These are phyloP conservation scores for Pelargonium myrrhifolium DNA, from an alignment of 441 rosid genomes.

Conservation along the genomic window DNA sequence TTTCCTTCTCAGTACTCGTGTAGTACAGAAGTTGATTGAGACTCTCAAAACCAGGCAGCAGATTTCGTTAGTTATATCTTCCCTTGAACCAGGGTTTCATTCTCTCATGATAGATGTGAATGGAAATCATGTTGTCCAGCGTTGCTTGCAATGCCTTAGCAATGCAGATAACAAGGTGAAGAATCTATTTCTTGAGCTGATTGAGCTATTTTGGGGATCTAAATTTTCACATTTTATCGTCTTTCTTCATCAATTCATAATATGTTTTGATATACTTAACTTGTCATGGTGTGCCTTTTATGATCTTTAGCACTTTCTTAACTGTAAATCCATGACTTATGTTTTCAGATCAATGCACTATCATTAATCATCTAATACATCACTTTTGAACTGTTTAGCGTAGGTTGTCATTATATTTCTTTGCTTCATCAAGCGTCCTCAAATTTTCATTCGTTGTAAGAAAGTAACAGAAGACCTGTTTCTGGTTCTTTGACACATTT, in stretches of 20 bases:
- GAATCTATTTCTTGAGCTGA: not conserved
- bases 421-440: not conserved
- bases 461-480: not conserved
- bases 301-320: not conserved
- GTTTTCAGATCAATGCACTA: not conserved
- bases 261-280: not conserved
- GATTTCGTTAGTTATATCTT: constrained; percentile 32
- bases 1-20: constrained; percentile 39
- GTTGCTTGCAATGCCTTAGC: constrained; percentile 42
- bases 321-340: not conserved
- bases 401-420: not conserved
- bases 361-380: not conserved
- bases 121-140: constrained; percentile 54
- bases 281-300: not conserved
- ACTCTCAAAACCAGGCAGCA: constrained; percentile 41
- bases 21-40: constrained; percentile 44
- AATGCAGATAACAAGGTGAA: constrained; percentile 32
- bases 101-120: constrained; percentile 38
- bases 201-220: not conserved
- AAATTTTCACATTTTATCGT: not conserved
- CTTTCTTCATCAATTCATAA: constrained; percentile 11
- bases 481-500: not conserved
- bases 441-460: not conserved
- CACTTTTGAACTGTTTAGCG: not conserved
- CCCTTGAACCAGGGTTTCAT: constrained; percentile 38